Base-by-base conservation (phyloP, 805 yeast species). In the Vanderwaltozyma tropicalis region DNA sequence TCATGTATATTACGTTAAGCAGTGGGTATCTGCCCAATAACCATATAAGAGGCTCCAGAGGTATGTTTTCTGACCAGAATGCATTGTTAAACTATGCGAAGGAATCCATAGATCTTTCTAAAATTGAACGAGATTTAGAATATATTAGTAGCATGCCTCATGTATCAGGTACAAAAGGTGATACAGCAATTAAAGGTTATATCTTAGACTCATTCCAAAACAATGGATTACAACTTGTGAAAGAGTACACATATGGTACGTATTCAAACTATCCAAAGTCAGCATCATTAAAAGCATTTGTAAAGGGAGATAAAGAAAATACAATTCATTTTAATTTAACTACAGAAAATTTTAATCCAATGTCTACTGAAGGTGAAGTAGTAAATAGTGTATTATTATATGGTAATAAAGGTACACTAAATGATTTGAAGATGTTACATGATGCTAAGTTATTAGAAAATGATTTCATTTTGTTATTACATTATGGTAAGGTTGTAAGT, bases 131-230 rank as follows among this genome's bases (percentile, higher is more conserved):
- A 31, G 74, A 78, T 43, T 50, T 81, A 39, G 80, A 81, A 47
- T 83, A 82, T 49, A 53, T 86, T 26, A 75, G 86, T 12, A 70
- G 80, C 3, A 72, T 85, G 73, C 83, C 94, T 2, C 96, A 85
- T 54, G 57, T 77, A 39, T 76, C 95, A 0, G 96, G 96, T 3
- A 79, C 96, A 2, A 72, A 74, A n/a, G 96, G 94, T 18, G 95
- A 85, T 54, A 56, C 74, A 40, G 67, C 84, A 0, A 59, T 85
- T 24, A 78, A 84, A 2, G 63, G 70, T 40, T 85, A 79, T 53
- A 66, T 87, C n/a, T 67, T 73, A 43, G 67, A 70, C 11, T 69
- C 69, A 37, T 73, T 82, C 59, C 50, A 59, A 20, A 69, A 73
- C 34, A 71, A 73, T 41, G 80, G 82, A 1, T 41, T 86, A 10